Evolutionary conservation across 345 rosid genomes (phyloP), one percentile per base, ranked within the genome.

Genomic region (Brassica incana): DNA sequence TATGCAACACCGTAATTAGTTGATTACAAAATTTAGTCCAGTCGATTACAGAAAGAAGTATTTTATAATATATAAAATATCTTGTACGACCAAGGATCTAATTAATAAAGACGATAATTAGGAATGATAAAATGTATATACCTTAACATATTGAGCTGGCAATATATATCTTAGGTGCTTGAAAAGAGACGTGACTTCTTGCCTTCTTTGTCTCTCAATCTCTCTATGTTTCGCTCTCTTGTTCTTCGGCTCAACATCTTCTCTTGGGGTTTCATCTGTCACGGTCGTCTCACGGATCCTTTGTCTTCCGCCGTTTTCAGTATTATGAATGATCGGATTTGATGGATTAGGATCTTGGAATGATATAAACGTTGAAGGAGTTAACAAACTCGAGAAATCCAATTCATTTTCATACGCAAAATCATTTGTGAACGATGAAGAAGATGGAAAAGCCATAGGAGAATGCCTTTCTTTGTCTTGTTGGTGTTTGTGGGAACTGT

Each of bases 131-230:
- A 33, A 63, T n/a, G 32, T 18, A 35, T 8, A 29, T 48, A 79
- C 78, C 74, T 68, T 73, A 23, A 67, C 11, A 59, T 79, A 79
- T 23, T 67, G 82, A 48, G 2, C 14, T 6, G 82, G 82, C 78
- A 79, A 61, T 2, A 73, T 6, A 61, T 32, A 25, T 67, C 78
- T 73, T 23, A 79, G 69, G 29, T 32, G 62, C 59, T 68, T 67
- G 74, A 73, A 74, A 73, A 79, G 74, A 68, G 70, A 48, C 1
- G 70, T n/a, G 30, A 20, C 33, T 48, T 79, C 74, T 73, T 67
- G 78, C 35, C 82, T 73, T 73, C 82, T 79, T 35, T 59, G 74
- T 61, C 23, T 79, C 69, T 79, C 82, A 14, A 61, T 50, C 35
- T 73, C 82, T 73, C 40, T 79, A 61, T 79, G 78, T 48, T 73